A percentile compares a stretch with the other conserved stretches of the same genome.
Conservation (phyloP, 2,329 filamentous ascomycete genomes). For the Fusarium palustre region DNA sequence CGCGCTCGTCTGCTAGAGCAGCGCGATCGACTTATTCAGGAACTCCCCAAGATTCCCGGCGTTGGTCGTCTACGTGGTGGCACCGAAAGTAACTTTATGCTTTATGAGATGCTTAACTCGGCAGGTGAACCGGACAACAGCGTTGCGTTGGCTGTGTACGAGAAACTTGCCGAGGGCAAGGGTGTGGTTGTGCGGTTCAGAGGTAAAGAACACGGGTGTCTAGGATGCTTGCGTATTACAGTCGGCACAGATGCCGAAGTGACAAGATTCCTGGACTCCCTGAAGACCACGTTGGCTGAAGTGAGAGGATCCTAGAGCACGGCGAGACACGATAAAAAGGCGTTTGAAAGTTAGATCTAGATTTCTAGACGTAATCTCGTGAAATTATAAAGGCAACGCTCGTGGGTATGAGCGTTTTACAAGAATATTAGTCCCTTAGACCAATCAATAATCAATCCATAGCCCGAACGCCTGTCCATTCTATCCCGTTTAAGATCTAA, state of each 20-base stretch:
- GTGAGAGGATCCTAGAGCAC: constrained; percentile 50
- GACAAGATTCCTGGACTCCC: constrained; percentile 77
- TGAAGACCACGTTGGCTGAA: constrained; percentile 64
- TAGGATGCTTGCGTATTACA: constrained; percentile 90
- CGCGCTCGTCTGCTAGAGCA: constrained; percentile 78
- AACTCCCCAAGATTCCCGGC: constrained; percentile 80
- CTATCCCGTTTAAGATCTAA: constrained; percentile 38
- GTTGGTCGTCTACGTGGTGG: constrained; percentile 87
- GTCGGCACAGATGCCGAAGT: constrained; percentile 92
- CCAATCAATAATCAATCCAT: constrained; percentile 17
- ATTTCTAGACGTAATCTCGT: constrained; percentile 45
- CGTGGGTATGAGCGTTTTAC: constrained; percentile 34
- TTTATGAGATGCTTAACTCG: constrained; percentile 86
- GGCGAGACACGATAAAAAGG: constrained; percentile 26
- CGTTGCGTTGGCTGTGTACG: constrained; percentile 83
- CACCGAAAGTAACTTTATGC: constrained; percentile 84
- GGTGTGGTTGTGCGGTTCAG: constrained; percentile 95
- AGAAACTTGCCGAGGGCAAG: constrained; percentile 83
- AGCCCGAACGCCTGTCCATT: constrained; percentile 32
- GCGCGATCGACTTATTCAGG: constrained; percentile 78
- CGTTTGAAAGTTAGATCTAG: constrained; percentile 41
- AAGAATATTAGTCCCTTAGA: constrained; percentile 22
- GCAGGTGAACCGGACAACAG: constrained; percentile 81
- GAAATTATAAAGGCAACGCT: constrained; percentile 42
- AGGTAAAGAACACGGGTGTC: constrained; percentile 90